These are phyloP conservation scores for Lachancea mirantina DNA, from an alignment of 805 yeast species.

Conservation along the genomic window DNA sequence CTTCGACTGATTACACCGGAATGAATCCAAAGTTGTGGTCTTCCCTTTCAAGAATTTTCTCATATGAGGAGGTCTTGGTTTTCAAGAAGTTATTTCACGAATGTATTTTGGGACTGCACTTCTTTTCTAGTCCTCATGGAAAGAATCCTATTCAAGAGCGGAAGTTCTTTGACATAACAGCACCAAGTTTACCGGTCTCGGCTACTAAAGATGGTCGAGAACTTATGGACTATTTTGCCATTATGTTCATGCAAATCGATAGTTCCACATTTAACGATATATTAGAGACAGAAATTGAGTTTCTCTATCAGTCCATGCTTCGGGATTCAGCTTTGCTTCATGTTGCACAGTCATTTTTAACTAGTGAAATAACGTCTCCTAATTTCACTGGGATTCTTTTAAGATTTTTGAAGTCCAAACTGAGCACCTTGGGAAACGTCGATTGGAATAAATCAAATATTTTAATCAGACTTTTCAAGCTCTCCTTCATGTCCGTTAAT, in stretches of 20 bases:
- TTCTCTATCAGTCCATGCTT: conserved; percentile 69
- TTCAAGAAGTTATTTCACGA: conserved; percentile 75
- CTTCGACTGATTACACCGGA: conserved; percentile 50
- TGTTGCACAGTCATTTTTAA: conserved; percentile 87
- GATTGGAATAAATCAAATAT: conserved; percentile 73
- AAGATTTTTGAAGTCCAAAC: conserved; percentile 62
- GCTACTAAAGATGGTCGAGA: conserved; percentile 92
- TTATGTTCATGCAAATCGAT: conserved; percentile 88
- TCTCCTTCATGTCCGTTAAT: conserved; percentile 94
- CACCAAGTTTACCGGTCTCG: conserved; percentile 76
- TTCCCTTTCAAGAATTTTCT: conserved; percentile 75
- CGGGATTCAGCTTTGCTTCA: conserved; percentile 81
- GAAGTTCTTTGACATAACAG: conserved; percentile 54
- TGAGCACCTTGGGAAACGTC: conserved; percentile 73
- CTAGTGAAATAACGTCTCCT: conserved; percentile 90
- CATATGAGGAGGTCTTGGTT: conserved; percentile 74
- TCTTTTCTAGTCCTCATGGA: conserved; percentile 47
- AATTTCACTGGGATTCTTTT: conserved; percentile 82
- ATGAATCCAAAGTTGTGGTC: conserved; percentile 62
- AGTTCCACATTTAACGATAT: conserved; percentile 94
- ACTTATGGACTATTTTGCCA: conserved; percentile 89
- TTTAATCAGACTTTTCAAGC: conserved; percentile 76
- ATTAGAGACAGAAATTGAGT: conserved; percentile 70
- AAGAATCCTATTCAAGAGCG: conserved; percentile 23
- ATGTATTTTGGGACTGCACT: conserved; percentile 71